A percentile compares a stretch with the other conserved stretches of the same genome.
These are phyloP conservation scores for Melanomma pulvis-pyrius DNA, from an alignment of 495 filamentous ascomycete species.

Conservation along the genomic window DNA sequence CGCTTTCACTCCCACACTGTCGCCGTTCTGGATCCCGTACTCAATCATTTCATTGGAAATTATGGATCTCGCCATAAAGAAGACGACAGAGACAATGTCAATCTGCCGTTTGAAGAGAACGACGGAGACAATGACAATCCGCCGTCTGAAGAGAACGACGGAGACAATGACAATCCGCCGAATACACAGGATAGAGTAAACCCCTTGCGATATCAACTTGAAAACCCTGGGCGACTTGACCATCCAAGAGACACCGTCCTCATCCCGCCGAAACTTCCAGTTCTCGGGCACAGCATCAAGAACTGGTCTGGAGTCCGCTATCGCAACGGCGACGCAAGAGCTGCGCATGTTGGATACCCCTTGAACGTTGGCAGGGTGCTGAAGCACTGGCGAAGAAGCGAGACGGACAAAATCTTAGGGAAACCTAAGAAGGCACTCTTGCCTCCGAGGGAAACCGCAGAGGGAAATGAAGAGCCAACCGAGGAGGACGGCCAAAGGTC, in stretches of 20 bases:
- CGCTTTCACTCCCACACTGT: not conserved
- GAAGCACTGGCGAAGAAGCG: not conserved
- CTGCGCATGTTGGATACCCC: not conserved
- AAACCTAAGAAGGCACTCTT: not conserved
- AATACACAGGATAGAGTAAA: not conserved
- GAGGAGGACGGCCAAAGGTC: not conserved
- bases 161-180: not conserved
- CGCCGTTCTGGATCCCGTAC: conserved; percentile 8
- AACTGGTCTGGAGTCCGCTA: not conserved
- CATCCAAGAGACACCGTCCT: not conserved
- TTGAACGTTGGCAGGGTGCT: conserved; percentile 1
- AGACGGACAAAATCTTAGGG: not conserved
- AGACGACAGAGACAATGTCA: not conserved
- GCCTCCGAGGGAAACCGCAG: no score
- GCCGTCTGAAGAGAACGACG: not conserved
- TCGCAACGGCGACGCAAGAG: not conserved
- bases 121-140: not conserved
- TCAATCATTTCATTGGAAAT: conserved; percentile 3
- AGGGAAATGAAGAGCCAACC: no score
- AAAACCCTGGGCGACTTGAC: not conserved
- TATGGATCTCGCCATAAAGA: not conserved
- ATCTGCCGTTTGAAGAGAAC: not conserved
- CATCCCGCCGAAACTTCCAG: not conserved
- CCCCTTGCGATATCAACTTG: not conserved
- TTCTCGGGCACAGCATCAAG: conserved; percentile 10